Evolutionary conservation across 2,329 filamentous ascomycete species (phyloP).

Genomic region (Thielaviopsis ethacetica): DNA sequence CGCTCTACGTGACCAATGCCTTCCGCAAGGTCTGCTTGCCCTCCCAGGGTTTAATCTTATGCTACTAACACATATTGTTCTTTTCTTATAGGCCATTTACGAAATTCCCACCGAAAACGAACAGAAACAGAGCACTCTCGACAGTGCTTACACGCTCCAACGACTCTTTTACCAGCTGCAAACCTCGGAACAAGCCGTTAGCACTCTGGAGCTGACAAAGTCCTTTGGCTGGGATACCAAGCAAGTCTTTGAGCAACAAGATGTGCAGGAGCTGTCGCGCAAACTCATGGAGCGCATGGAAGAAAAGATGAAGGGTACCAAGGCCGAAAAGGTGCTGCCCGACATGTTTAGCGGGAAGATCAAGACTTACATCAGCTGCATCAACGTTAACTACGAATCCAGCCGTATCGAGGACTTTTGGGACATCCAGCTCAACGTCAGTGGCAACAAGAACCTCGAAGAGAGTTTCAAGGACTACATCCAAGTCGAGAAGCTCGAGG

Average conservation of each 20-base stretch:
- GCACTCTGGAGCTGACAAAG: constrained; percentile 82
- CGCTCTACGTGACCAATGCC: constrained; percentile 73
- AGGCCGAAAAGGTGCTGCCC: constrained; percentile 73
- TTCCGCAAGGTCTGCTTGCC: constrained; percentile 61
- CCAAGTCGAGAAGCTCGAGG: constrained; percentile 89
- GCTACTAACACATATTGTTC: background rate
- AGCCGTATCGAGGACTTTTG: constrained; percentile 94
- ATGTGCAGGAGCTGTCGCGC: constrained; percentile 90
- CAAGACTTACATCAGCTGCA: constrained; percentile 97
- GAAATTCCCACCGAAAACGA: constrained; percentile 88
- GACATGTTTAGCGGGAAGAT: constrained; percentile 94
- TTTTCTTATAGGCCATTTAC: constrained; percentile 58
- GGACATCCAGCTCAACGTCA: constrained; percentile 96
- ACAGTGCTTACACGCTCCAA: constrained; percentile 88
- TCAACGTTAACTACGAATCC: constrained; percentile 95
- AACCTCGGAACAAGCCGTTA: constrained; percentile 66
- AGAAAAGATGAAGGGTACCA: constrained; percentile 94
- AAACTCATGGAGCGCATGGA: constrained; percentile 97
- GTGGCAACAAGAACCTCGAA: constrained; percentile 79
- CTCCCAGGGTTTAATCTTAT: background rate
- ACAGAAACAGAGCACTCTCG: constrained; percentile 57
- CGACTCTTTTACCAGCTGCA: constrained; percentile 90
- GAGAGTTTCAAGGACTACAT: constrained; percentile 96
- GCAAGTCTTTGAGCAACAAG: constrained; percentile 97
- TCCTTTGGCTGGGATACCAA: constrained; percentile 97